A percentile compares a stretch with the other conserved stretches of the same genome.
Evolutionary conservation across 768 basidiomycete species (phyloP).

Genomic region (Pholiota conissans): DNA sequence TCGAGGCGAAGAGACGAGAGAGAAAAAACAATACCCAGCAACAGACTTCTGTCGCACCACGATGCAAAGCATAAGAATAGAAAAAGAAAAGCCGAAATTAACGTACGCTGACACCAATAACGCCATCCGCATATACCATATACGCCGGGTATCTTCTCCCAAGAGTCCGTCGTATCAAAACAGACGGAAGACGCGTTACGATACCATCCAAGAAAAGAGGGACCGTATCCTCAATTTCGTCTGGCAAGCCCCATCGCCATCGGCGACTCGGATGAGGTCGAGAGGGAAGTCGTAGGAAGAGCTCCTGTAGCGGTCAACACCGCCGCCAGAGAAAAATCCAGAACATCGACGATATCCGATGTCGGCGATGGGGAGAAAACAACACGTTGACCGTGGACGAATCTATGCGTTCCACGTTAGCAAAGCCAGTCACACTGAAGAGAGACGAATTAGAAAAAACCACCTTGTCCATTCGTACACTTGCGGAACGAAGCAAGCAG

Average conservation of each 20-base stretch:
- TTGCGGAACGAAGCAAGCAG: background rate
- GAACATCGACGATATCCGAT: background rate
- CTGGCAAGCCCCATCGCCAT: background rate
- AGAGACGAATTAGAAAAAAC: too few relatives aligned
- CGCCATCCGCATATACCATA: background rate
- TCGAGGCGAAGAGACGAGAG: too few relatives aligned
- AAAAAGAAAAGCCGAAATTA: background rate
- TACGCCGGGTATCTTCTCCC: background rate
- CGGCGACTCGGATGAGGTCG: too few relatives aligned
- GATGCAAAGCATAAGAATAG: too few relatives aligned
- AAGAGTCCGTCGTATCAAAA: background rate
- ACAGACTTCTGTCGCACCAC: too few relatives aligned
- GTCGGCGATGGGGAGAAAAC: background rate
- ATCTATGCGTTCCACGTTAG: too few relatives aligned
- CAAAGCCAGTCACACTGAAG: background rate
- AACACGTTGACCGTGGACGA: background rate
- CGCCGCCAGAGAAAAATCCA: background rate
- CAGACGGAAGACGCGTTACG: background rate
- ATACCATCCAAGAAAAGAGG: background rate
- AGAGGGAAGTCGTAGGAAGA: too few relatives aligned
- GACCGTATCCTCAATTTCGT: background rate
- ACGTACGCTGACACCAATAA: background rate
- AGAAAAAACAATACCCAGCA: too few relatives aligned
- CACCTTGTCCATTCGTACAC: conserved; percentile 2
- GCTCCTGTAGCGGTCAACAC: background rate